Percentiles rank a stretch among this genome's conserved stretches.
phyloP scores from a whole-genome alignment of 768 basidiomycete genomes.

The Phaeolepiota aurea region DNA sequence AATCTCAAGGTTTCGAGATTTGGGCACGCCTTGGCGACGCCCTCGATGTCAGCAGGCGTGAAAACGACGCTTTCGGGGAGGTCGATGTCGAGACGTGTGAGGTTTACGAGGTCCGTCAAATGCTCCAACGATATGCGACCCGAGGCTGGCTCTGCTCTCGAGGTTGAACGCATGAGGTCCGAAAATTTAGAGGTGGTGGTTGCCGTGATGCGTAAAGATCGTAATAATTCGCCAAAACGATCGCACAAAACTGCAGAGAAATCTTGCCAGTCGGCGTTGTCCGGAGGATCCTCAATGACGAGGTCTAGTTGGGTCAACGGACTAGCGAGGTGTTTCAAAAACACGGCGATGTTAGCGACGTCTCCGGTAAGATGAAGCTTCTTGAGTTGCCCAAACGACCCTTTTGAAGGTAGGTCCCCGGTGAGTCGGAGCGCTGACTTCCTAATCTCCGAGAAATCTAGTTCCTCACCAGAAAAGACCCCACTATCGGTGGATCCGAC shows the following conservation, averaged over 20 bases:
- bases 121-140: conserved; percentile 55
- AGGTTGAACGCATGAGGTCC: conserved; percentile 72
- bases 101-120: conserved; percentile 41
- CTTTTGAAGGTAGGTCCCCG: conserved; percentile 46
- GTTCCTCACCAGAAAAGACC: conserved; percentile 69
- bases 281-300: conserved; percentile 73
- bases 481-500: conserved; percentile 65
- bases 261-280: conserved; percentile 68
- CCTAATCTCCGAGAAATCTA: conserved; percentile 69
- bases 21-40: conserved; percentile 54
- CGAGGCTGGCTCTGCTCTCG: conserved; percentile 53
- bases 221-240: conserved; percentile 49
- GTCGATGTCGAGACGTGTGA: conserved; percentile 66
- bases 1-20: conserved; percentile 61
- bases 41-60: conserved; percentile 48
- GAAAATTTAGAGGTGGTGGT: conserved; percentile 70
- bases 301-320: conserved; percentile 65
- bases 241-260: conserved; percentile 57
- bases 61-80: conserved; percentile 72
- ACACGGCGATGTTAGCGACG: conserved; percentile 59
- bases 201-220: conserved; percentile 53
- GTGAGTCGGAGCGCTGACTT: conserved; percentile 62
- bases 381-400: conserved; percentile 49
- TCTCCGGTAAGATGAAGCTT: conserved; percentile 65
- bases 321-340: conserved; percentile 61